Percentiles rank a stretch among this genome's conserved stretches.
Evolutionary conservation across 2,329 filamentous ascomycete genomes (phyloP).

Genomic region (Purpureocillium lavendulum): DNA sequence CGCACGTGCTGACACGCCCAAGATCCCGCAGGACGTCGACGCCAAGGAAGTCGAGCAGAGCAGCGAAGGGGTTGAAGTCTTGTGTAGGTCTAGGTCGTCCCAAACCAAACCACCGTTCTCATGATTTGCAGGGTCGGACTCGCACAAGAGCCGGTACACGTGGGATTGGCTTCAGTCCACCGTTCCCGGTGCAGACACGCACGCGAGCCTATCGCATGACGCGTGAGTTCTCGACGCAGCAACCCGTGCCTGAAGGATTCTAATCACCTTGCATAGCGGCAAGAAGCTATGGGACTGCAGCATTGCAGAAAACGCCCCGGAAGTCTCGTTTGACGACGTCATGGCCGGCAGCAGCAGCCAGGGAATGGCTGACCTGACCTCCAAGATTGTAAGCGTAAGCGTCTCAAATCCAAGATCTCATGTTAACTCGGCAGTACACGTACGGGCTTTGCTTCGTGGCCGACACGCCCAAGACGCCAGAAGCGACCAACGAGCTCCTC

Average conservation of each 20-base stretch:
- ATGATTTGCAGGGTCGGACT: constrained; percentile 53
- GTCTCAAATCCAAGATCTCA: background rate
- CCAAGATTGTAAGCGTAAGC: constrained; percentile 46
- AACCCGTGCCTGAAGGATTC: background rate
- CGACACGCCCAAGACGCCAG: constrained; percentile 55
- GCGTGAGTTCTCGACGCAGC: constrained; percentile 2
- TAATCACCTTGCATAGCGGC: constrained; percentile 1
- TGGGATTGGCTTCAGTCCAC: constrained; percentile 38
- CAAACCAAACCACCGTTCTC: too few species aligned
- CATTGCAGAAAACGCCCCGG: constrained; percentile 41
- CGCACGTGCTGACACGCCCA: background rate
- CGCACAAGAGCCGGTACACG: constrained; percentile 60
- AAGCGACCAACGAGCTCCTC: constrained; percentile 66
- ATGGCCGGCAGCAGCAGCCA: constrained; percentile 39
- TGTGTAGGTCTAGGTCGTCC: constrained; percentile 19
- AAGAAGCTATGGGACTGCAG: constrained; percentile 14
- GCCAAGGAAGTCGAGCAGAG: constrained; percentile 18
- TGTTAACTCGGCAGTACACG: constrained; percentile 37
- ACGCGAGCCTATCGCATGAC: constrained; percentile 13
- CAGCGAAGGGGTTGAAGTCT: constrained; percentile 20
- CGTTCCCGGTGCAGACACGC: constrained; percentile 22
- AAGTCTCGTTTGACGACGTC: constrained; percentile 50
- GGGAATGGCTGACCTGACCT: constrained; percentile 54
- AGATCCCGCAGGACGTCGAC: constrained; percentile 24
- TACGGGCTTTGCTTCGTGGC: constrained; percentile 75